Conservation (phyloP, 2,329 filamentous ascomycete species). For the Ophiobolus disseminans region DNA sequence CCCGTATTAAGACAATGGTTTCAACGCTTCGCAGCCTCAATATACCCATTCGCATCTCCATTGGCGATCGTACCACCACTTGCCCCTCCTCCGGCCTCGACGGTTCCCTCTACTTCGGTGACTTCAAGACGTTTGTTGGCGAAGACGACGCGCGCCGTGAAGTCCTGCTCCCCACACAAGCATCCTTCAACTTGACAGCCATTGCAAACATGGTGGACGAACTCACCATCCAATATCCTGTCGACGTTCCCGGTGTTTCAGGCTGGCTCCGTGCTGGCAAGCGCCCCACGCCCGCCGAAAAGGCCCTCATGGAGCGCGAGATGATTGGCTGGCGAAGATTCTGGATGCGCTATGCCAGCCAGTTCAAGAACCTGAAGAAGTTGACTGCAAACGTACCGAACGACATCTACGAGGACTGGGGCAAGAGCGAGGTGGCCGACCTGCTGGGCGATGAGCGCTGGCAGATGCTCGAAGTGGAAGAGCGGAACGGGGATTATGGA, state of each 20-base stretch:
- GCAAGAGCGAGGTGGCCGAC: slow-evolving; percentile 22
- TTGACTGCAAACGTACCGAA: slow-evolving; percentile 39
- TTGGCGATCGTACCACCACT: slow-evolving; percentile 38
- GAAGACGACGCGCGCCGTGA: slow-evolving; percentile 34
- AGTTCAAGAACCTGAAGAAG: slow-evolving; percentile 47
- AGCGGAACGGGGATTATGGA: slow-evolving; percentile 20
- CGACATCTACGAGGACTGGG: slow-evolving; percentile 46
- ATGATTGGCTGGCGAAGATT: slow-evolving; percentile 46
- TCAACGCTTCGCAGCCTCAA: slow-evolving; percentile 33
- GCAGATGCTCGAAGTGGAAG: slow-evolving; percentile 42
- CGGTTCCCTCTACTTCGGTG: slow-evolving; percentile 44
- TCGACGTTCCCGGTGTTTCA: slow-evolving; percentile 40
- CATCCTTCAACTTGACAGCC: slow-evolving; percentile 38
- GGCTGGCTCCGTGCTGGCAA: slow-evolving; percentile 34
- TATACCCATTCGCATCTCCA: slow-evolving; percentile 44
- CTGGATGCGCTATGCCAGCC: slow-evolving; percentile 44
- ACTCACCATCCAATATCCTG: slow-evolving; percentile 44
- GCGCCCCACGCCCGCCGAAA: slow-evolving; percentile 32
- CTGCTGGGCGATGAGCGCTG: slow-evolving; percentile 37
- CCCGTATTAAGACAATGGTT: slow-evolving; percentile 41
- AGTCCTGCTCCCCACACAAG: slow-evolving; percentile 40
- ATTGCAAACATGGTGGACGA: slow-evolving; percentile 47
- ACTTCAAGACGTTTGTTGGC: slow-evolving; percentile 42
- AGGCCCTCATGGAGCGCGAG: slow-evolving; percentile 38
- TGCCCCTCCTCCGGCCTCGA: slow-evolving; percentile 39